Conservation (phyloP, 129 eudicot genomes). For the sunflower (Helianthus annuus) region DNA sequence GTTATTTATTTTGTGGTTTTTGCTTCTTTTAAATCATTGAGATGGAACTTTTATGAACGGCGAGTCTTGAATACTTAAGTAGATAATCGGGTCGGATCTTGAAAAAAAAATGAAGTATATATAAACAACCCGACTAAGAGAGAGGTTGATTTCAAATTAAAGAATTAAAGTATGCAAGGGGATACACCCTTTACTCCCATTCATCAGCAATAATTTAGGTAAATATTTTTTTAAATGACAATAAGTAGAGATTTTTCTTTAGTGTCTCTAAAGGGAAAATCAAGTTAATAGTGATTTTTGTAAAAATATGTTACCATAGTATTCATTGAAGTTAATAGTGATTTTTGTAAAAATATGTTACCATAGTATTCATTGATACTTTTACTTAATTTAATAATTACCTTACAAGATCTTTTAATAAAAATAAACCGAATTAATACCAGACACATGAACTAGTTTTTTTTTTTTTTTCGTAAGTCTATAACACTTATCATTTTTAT, state of each 20-base stretch:
- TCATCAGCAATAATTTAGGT: neutral
- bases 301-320: neutral
- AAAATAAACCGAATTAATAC: neutral
- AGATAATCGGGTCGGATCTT: slow-evolving; percentile 36
- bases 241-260: neutral
- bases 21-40: slow-evolving; percentile 13
- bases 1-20: slow-evolving; percentile 12
- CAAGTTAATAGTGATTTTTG: neutral
- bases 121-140: slow-evolving; percentile 43
- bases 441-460: neutral
- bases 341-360: neutral
- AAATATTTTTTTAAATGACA: neutral
- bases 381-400: neutral
- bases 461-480: too few relatives aligned
- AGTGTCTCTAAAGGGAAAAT: too few relatives aligned
- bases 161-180: slow-evolving; percentile 36
- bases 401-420: too few relatives aligned
- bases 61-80: slow-evolving; percentile 8
- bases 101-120: slow-evolving; percentile 31
- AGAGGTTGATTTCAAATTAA: slow-evolving; percentile 39
- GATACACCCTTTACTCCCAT: neutral
- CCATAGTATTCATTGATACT: neutral
- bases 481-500: neutral
- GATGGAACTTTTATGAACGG: slow-evolving; percentile 12
- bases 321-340: neutral